Evolutionary conservation across 495 filamentous ascomycete species (phyloP), one percentile per base, ranked within the genome.

Genomic region (Xeromyces bisporus): DNA sequence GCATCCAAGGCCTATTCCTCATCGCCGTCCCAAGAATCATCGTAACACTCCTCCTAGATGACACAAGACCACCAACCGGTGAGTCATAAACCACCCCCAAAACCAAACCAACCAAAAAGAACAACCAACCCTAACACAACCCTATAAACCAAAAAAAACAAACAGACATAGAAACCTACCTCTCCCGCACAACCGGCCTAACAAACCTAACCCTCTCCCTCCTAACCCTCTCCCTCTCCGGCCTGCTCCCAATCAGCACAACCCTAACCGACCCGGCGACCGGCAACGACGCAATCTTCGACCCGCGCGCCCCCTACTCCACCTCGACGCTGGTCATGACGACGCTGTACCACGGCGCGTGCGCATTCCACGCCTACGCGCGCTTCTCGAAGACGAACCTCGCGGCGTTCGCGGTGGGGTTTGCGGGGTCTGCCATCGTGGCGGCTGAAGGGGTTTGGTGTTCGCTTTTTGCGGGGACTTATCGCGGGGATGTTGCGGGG

Each of bases 161-260:
- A 16, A n/a, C 35, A 72, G 74, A 50, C 9, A 58, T 83, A n/a
- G 80, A 86, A 50, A 45, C 64, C 7, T 91, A 91, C 57, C 68
- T 85, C 43, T 68, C 73, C 23, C 76, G 80, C 17, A 67, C 64
- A 15, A 55, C 82, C 0, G 80, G 80, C 26, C 47, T 91, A 21
- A 48, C 69, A 13, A 56, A 82, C 16, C 42, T 92, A 12, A 60
- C 75, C 16, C 52, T 92, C 12, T 75, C 71, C 23, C 38, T 70
- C 7, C 49, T 87, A 20, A 66, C 65, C 4, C 52, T 84, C 20
- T 64, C 85, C 33, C 56, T 87, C 1, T 77, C 79, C 0, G 84
- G 83, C 32, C 67, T 68, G 3, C 63, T 92, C n/a, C 84, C 83
- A 0, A 51, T 91, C 11, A 68, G 65, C 2, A 62, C 71, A 10